Percentiles rank a stretch among this genome's conserved stretches.
phyloP scores from a whole-genome alignment of 2,329 filamentous ascomycete genomes.

The Cephalotrichum gorgonifer region DNA sequence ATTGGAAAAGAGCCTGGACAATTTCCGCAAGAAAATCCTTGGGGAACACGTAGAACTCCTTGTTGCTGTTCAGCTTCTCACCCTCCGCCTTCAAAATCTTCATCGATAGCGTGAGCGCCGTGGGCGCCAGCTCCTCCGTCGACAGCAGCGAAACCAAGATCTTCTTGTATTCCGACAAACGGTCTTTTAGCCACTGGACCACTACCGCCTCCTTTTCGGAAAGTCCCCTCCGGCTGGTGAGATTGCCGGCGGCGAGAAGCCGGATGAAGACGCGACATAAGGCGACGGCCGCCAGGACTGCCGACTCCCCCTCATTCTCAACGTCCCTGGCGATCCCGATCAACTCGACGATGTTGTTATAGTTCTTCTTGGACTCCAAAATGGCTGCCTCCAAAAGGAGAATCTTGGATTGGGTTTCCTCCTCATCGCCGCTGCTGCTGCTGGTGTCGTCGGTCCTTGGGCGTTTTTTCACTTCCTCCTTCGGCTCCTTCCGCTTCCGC shows the following conservation, averaged over 20 bases:
- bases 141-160: slow-evolving; percentile 51
- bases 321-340: slow-evolving; percentile 43
- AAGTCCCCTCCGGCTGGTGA: slow-evolving; percentile 54
- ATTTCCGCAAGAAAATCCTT: slow-evolving; percentile 55
- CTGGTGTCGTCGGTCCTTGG: slow-evolving; percentile 36
- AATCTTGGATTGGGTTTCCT: slow-evolving; percentile 54
- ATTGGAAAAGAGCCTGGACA: slow-evolving; percentile 49
- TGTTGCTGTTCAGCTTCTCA: slow-evolving; percentile 43
- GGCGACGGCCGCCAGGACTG: slow-evolving; percentile 63
- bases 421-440: slow-evolving; percentile 30
- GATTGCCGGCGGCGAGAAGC: slow-evolving; percentile 61
- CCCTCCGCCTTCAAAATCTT: slow-evolving; percentile 73
- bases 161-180: slow-evolving; percentile 60
- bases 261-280: slow-evolving; percentile 80
- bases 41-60: slow-evolving; percentile 60
- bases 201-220: slow-evolving; percentile 67
- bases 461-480: slow-evolving; percentile 38
- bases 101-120: slow-evolving; percentile 72
- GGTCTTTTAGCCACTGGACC: slow-evolving; percentile 66
- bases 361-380: slow-evolving; percentile 75
- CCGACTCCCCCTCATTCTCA: slow-evolving; percentile 40
- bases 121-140: slow-evolving; percentile 54
- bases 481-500: slow-evolving; percentile 37
- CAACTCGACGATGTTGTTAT: slow-evolving; percentile 77
- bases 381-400: slow-evolving; percentile 71